These are phyloP conservation scores for Mortierella sp. DNA, from an alignment of 371 early-diverging fungal genomes.

Conservation along the genomic window DNA sequence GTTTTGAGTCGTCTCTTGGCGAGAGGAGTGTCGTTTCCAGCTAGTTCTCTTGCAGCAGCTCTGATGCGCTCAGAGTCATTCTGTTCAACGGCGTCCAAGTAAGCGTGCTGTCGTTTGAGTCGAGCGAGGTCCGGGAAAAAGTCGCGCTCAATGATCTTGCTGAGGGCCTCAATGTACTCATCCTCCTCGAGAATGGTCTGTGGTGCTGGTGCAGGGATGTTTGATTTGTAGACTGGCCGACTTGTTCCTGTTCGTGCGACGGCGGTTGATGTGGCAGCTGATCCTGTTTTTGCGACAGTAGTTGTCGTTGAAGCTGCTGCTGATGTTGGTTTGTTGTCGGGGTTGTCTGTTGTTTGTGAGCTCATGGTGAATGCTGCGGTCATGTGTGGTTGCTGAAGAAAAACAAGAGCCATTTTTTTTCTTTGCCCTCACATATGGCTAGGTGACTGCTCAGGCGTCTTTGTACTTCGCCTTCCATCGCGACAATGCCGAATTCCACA, in stretches of 20 bases:
- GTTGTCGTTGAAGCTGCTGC: neutral
- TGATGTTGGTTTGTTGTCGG: neutral
- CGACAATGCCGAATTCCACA: neutral
- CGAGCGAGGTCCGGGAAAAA: slow-evolving; percentile 85
- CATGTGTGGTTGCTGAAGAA: neutral
- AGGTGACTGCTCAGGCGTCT: too few species aligned
- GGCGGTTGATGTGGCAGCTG: neutral
- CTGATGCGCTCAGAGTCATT: slow-evolving; percentile 51
- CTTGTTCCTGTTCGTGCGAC: neutral
- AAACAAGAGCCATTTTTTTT: neutral
- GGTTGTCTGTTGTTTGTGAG: neutral
- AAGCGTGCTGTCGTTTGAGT: slow-evolving; percentile 63
- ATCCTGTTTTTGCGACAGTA: neutral
- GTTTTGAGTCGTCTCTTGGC: slow-evolving; percentile 41
- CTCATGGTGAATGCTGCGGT: neutral
- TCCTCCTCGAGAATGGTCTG: slow-evolving; percentile 78
- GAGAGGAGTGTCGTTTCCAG: slow-evolving; percentile 52
- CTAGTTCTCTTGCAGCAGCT: slow-evolving; percentile 55
- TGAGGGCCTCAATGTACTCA: slow-evolving; percentile 81
- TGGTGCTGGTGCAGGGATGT: slow-evolving; percentile 38
- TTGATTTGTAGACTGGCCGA: slow-evolving; percentile 36
- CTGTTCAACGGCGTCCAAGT: slow-evolving; percentile 55
- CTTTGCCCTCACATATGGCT: neutral
- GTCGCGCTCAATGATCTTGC: slow-evolving; percentile 86
- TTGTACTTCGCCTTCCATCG: too few species aligned